A percentile compares a stretch with the other conserved stretches of the same genome.
These are phyloP conservation scores for Komagataella ulmi DNA, from an alignment of 805 yeast species.

Conservation along the genomic window DNA sequence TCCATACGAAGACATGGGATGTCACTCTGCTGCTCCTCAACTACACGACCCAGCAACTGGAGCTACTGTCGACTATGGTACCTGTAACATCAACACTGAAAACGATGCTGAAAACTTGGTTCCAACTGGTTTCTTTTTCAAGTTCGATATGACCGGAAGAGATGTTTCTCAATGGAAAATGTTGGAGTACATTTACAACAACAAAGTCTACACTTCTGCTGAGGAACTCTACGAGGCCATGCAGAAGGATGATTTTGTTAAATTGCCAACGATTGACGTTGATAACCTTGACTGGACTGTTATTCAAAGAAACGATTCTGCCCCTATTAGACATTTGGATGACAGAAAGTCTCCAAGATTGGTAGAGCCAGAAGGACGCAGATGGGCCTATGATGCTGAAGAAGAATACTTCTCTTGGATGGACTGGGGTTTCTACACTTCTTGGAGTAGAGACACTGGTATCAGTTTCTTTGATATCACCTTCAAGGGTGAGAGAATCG, in stretches of 20 bases:
- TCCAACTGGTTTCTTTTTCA: slow-evolving; percentile 11
- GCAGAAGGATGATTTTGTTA: slow-evolving; percentile 8
- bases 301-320: slow-evolving; percentile 7
- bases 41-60: slow-evolving; percentile 1
- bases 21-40: slow-evolving; percentile 2
- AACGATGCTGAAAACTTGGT: slow-evolving; percentile 11
- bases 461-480: slow-evolving; percentile 12
- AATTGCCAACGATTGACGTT: slow-evolving; percentile 6
- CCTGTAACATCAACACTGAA: background rate
- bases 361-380: slow-evolving; percentile 15
- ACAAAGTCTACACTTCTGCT: slow-evolving; percentile 9
- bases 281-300: slow-evolving; percentile 4
- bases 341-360: slow-evolving; percentile 11
- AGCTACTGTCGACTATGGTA: background rate
- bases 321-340: slow-evolving; percentile 4
- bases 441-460: slow-evolving; percentile 14
- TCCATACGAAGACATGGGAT: background rate
- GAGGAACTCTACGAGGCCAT: slow-evolving; percentile 12
- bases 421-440: slow-evolving; percentile 15
- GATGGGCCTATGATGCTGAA: slow-evolving; percentile 12
- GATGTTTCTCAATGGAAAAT: slow-evolving; percentile 3
- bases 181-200: slow-evolving; percentile 11
- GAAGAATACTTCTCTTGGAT: slow-evolving; percentile 17
- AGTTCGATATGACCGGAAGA: slow-evolving; percentile 11
- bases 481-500: slow-evolving; percentile 16